A percentile compares a stretch with the other conserved stretches of the same genome.
Conservation (phyloP, 2,329 filamentous ascomycete species). For the Penicillium sp. region DNA sequence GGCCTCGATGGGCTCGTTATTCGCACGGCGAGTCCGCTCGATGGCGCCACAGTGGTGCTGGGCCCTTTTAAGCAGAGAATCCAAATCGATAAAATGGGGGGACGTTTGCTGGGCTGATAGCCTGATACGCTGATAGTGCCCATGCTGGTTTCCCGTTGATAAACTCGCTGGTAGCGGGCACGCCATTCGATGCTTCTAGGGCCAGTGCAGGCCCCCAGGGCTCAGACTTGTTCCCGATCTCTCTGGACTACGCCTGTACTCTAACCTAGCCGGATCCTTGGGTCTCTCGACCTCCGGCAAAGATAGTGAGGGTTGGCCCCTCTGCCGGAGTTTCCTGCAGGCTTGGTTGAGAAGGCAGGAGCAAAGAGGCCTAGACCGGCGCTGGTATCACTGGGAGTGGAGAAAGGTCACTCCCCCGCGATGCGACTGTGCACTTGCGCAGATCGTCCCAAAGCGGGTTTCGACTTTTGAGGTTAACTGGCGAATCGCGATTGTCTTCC, state of each 20-base stretch:
- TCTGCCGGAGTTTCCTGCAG: not conserved
- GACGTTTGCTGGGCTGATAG: not conserved
- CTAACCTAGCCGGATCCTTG: not conserved
- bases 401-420: slow-evolving; percentile 13
- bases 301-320: not conserved
- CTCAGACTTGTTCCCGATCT: not conserved
- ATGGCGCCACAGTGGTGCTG: slow-evolving; percentile 12
- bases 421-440: slow-evolving; percentile 15
- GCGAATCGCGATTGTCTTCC: not conserved
- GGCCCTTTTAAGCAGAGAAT: not conserved
- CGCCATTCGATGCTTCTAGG: not conserved
- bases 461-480: not conserved
- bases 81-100: not conserved
- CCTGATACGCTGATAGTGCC: not conserved
- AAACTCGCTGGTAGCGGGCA: not conserved
- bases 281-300: not conserved
- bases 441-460: slow-evolving; percentile 13
- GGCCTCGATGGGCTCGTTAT: not conserved
- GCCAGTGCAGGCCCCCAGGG: not conserved
- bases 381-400: slow-evolving; percentile 4
- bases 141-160: not conserved
- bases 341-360: not conserved
- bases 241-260: not conserved
- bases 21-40: slow-evolving; percentile 19
- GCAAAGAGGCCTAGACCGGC: slow-evolving; percentile 15